A percentile compares a stretch with the other conserved stretches of the same genome.
Conservation (phyloP, 2,329 filamentous ascomycete species). For the Teratosphaeria epicoccoides region DNA sequence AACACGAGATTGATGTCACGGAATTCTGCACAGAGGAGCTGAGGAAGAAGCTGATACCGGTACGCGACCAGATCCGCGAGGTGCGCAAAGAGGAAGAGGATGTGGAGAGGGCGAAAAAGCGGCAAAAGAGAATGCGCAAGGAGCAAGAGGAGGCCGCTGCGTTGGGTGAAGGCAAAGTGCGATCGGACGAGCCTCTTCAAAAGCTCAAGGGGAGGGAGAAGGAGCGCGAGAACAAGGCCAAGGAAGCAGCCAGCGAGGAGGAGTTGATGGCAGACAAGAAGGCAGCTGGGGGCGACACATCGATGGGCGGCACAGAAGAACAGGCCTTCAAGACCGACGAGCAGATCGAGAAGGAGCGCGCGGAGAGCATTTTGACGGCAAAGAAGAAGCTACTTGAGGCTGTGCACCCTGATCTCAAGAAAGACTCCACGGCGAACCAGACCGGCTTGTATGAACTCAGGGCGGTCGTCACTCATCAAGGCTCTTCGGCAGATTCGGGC, state of each 20-base stretch:
- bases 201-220: slow-evolving; percentile 75
- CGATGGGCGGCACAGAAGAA: slow-evolving; percentile 63
- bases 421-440: slow-evolving; percentile 78
- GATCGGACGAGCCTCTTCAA: slow-evolving; percentile 57
- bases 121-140: slow-evolving; percentile 63
- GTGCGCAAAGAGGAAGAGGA: slow-evolving; percentile 92
- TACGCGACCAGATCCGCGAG: slow-evolving; percentile 94
- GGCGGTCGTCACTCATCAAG: slow-evolving; percentile 91
- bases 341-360: slow-evolving; percentile 77
- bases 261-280: slow-evolving; percentile 36
- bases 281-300: slow-evolving; percentile 52
- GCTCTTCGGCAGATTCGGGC: slow-evolving; percentile 89
- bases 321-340: slow-evolving; percentile 90
- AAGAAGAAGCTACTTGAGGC: slow-evolving; percentile 81
- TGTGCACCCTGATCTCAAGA: slow-evolving; percentile 61
- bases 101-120: slow-evolving; percentile 80
- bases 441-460: slow-evolving; percentile 92
- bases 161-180: slow-evolving; percentile 17
- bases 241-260: slow-evolving; percentile 27
- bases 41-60: slow-evolving; percentile 69
- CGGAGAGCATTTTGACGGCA: slow-evolving; percentile 60
- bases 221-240: slow-evolving; percentile 30
- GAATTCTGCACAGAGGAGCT: slow-evolving; percentile 94
- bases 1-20: slow-evolving; percentile 79
- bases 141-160: slow-evolving; percentile 42